Percentiles rank a stretch among this genome's conserved stretches.
Evolutionary conservation across 352 stramenopile species (phyloP).

Genomic region (Phytophthora syringae): DNA sequence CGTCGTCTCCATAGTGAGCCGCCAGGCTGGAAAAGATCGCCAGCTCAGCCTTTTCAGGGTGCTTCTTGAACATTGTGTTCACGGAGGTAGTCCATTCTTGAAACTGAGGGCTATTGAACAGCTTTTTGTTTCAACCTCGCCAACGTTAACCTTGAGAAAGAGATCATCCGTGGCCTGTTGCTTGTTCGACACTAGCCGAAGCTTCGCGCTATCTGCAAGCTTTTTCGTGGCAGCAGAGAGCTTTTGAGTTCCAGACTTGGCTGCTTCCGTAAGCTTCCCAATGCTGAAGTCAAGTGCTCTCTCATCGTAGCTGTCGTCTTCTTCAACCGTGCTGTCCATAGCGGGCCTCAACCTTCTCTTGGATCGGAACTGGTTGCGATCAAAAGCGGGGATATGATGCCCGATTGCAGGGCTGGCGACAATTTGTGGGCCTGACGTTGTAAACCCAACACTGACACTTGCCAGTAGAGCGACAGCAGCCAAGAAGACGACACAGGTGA

Average conservation of each 20-base stretch:
- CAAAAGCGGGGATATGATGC: too few species aligned
- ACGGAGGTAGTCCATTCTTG: background rate
- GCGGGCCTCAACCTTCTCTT: too few species aligned
- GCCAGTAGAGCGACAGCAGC: too few species aligned
- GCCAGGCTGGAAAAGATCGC: background rate
- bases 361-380: too few species aligned
- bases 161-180: background rate
- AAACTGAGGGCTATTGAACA: constrained; percentile 1
- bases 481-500: too few species aligned
- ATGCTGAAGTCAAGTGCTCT: too few species aligned
- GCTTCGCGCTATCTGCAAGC: background rate
- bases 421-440: too few species aligned
- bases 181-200: background rate
- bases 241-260: background rate
- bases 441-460: too few species aligned
- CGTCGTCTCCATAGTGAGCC: background rate
- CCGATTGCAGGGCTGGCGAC: too few species aligned
- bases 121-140: background rate
- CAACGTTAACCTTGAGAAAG: background rate
- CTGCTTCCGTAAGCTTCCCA: too few species aligned
- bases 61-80: background rate
- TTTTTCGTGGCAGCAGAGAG: background rate
- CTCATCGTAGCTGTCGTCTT: too few species aligned
- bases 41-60: background rate
- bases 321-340: too few species aligned